phyloP scores from a whole-genome alignment of 441 rosid species.

The Biscutella laevigata region DNA sequence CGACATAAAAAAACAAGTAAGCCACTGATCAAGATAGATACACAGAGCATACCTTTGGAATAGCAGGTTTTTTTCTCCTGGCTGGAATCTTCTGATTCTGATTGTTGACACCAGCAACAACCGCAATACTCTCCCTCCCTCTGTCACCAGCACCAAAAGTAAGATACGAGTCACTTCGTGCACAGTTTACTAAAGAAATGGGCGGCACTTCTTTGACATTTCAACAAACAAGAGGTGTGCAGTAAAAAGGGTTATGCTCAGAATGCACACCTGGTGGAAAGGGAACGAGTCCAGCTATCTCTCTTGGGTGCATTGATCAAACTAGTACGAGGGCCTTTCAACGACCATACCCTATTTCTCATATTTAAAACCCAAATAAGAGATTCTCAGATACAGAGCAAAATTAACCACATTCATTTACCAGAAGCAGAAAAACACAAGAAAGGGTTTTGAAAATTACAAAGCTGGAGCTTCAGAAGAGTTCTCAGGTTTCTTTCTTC shows the following conservation, averaged over 20 bases:
- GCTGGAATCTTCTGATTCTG: conserved; percentile 43
- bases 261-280: conserved; percentile 60
- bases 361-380: conserved; percentile 1
- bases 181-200: neutral
- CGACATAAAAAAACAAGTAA: neutral
- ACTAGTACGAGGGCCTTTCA: conserved; percentile 38
- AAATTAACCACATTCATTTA: neutral
- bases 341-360: conserved; percentile 14
- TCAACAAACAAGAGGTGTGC: conserved; percentile 11
- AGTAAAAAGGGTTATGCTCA: neutral
- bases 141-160: conserved; percentile 34
- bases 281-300: conserved; percentile 79
- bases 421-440: neutral
- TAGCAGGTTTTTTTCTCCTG: conserved; percentile 57
- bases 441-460: conserved; percentile 6
- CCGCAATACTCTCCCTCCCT: conserved; percentile 85
- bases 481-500: conserved; percentile 37
- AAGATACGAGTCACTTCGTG: neutral
- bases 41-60: conserved; percentile 46
- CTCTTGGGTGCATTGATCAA: conserved; percentile 44
- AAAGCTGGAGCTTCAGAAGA: conserved; percentile 13
- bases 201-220: neutral
- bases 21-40: neutral
- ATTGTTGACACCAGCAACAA: conserved; percentile 39
- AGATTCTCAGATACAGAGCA: conserved; percentile 1